Conservation (phyloP, 768 basidiomycete species). For the Lactarius vividus region DNA sequence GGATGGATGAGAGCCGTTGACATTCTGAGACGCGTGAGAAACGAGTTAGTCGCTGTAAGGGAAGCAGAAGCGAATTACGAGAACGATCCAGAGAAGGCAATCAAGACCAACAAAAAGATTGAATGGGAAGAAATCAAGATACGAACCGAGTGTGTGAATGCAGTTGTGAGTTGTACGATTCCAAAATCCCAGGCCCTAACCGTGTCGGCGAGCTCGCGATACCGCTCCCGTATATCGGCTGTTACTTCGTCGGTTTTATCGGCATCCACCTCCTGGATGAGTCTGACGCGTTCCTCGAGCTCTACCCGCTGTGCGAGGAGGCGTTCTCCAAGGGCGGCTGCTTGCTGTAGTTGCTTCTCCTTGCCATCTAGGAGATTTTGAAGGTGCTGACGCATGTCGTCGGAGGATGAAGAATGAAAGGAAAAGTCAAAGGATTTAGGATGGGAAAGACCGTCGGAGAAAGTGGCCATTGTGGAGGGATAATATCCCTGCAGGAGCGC, state of each 20-base stretch:
- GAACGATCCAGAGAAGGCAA: slow-evolving; percentile 21
- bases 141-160: slow-evolving; percentile 65
- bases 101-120: slow-evolving; percentile 25
- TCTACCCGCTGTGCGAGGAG: slow-evolving; percentile 92
- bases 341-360: slow-evolving; percentile 88
- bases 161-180: slow-evolving; percentile 71
- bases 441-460: slow-evolving; percentile 33
- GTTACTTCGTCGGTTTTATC: slow-evolving; percentile 65
- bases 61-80: slow-evolving; percentile 20
- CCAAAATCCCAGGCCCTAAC: slow-evolving; percentile 75
- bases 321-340: slow-evolving; percentile 90
- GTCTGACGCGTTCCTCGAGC: slow-evolving; percentile 82
- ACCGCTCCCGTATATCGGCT: slow-evolving; percentile 64
- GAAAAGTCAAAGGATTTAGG: slow-evolving; percentile 13
- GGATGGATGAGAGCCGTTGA: slow-evolving; percentile 36
- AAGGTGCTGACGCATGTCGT: slow-evolving; percentile 41
- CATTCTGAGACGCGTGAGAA: slow-evolving; percentile 13
- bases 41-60: slow-evolving; percentile 16
- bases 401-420: slow-evolving; percentile 26
- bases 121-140: background rate
- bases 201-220: slow-evolving; percentile 73
- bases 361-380: slow-evolving; percentile 76
- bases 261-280: slow-evolving; percentile 68
- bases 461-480: slow-evolving; percentile 34
- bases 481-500: background rate